Base-by-base conservation (phyloP, 495 filamentous ascomycete species). In the Gamarada debralockiae region DNA sequence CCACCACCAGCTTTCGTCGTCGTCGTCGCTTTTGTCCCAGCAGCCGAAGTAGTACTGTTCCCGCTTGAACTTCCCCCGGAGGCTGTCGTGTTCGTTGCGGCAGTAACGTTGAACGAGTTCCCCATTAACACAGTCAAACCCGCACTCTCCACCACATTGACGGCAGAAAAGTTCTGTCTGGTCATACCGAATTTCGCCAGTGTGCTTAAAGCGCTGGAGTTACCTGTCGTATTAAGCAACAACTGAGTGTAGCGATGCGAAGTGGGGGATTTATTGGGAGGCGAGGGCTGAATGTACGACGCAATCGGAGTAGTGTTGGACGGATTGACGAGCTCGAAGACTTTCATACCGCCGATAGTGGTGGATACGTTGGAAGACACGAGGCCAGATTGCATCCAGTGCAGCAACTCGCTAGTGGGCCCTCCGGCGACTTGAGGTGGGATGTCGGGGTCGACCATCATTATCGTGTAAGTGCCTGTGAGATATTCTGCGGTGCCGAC, bases 401-500 rank as follows among this genome's bases (percentile, higher is more conserved):
- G 58, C 9, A 61, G 54, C 20, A 61, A 29, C 52, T 61, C 25
- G 14, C 42, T 25, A 0, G 54, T 57, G 15, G 49, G 10, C 1
- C 40, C 33, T 1, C 47, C 51, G 3, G 42, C 24, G 18, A 38
- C 33, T 18, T 13, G n/a, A 3, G 41, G 40, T 7, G 58, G 58
- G 22, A 61, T 58, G 31, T 61, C 58, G 0, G 50, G 55, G 23
- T 61, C 58, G 1, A 55, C 58, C 58, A 61, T 57, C 37, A 61
- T 47, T n/a, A 61, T 15, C 5, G 54, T 47, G 22, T 55, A 61
- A 1, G 54, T 61, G 1, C 58, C 58, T 15, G 18, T 38, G 3
- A 61, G 55, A 6, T 44, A 17, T 9, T 21, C 3, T 0, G 47
- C n/a, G 13, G 58, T 61, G 3, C 50, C 58, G 3, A 61, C 21